A percentile compares a stretch with the other conserved stretches of the same genome.
Evolutionary conservation across 2,329 filamentous ascomycete species (phyloP).

Genomic region (Pezicula carpinea): DNA sequence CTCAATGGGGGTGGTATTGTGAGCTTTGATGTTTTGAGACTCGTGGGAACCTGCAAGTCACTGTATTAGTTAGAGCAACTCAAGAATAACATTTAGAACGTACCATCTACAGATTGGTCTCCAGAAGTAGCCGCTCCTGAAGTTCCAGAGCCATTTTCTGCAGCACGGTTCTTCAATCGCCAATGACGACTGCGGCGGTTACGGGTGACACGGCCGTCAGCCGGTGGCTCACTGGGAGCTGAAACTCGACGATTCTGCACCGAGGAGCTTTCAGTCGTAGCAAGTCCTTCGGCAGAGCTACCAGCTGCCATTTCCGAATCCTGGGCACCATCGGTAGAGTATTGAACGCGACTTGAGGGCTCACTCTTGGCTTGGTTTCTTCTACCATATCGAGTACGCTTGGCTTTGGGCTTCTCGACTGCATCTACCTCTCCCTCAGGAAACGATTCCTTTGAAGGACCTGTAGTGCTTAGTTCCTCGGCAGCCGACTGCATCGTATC

Average conservation of each 20-base stretch:
- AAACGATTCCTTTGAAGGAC: conserved; percentile 6
- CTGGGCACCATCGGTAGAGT: conserved; percentile 18
- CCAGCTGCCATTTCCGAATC: conserved; percentile 16
- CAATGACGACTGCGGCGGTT: conserved; percentile 22
- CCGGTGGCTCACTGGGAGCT: conserved; percentile 23
- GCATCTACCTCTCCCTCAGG: conserved; percentile 5
- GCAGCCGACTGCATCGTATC: conserved; percentile 5
- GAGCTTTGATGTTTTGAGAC: background rate
- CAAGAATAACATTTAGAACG: background rate
- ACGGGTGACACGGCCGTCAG: conserved; percentile 14
- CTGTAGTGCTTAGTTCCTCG: conserved; percentile 6
- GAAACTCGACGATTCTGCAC: conserved; percentile 22
- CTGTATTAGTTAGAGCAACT: too few species aligned
- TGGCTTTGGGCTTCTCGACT: conserved; percentile 12
- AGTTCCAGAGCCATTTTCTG: conserved; percentile 8
- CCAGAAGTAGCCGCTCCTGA: conserved; percentile 9
- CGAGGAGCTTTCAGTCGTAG: conserved; percentile 9
- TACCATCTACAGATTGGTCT: conserved; percentile 10
- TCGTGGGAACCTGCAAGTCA: too few species aligned
- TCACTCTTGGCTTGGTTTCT: conserved; percentile 24
- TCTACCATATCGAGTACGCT: conserved; percentile 15
- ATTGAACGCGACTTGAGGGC: conserved; percentile 12
- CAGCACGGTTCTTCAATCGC: conserved; percentile 22
- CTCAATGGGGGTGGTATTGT: background rate
- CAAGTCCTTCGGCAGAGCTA: conserved; percentile 19